Base-by-base conservation (phyloP, 2,329 filamentous ascomycete species). In the Penicillium sp. region DNA sequence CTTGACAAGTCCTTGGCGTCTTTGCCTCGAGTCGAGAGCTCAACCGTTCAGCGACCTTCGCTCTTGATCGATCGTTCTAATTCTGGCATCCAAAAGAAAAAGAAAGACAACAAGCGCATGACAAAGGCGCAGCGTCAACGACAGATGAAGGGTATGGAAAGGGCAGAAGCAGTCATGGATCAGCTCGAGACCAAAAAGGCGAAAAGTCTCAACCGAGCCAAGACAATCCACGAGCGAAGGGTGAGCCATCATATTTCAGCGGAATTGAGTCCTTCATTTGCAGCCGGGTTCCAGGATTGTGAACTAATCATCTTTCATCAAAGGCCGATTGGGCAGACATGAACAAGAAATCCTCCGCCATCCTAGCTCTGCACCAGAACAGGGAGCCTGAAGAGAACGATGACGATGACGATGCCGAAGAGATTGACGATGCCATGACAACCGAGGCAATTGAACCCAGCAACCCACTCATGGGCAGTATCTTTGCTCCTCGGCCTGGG, bases 181-280 rank as follows among this genome's bases (percentile, higher is more conserved):
- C 80, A 76, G 63, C 60, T 76, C 37, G 76, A 80, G 63, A 73
- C 72, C 37, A 83, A 83, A 62, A 68, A 78, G 29, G 67, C 70
- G 18, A 79, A 77, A 58, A 81, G 78, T 54, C 54, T 75, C 39
- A 66, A 62, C 8, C 74, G 72, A 49, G 73, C 67, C 32, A 77
- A 73, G 59, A 69, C 59, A 35, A 69, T 80, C 34, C 73, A 75
- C 51, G 72, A 72, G 45, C 68, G 78, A 53, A 70, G 69, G 49
- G 66, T 73, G 65, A 59, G 64, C n/a, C 36, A 39, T 24, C n/a
- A 43, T 13, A 28, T 39, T 5, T 24, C 35, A 32, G 4, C 29
- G 3, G 29, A 8, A 32, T 5, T 11, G 11, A 7, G 8, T 11
- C 11, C 29, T 7, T 11, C 29, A 32, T 32, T 11, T 8, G 29